phyloP scores from a whole-genome alignment of 2,329 filamentous ascomycete species.

The Cladophialophora yegresii region DNA sequence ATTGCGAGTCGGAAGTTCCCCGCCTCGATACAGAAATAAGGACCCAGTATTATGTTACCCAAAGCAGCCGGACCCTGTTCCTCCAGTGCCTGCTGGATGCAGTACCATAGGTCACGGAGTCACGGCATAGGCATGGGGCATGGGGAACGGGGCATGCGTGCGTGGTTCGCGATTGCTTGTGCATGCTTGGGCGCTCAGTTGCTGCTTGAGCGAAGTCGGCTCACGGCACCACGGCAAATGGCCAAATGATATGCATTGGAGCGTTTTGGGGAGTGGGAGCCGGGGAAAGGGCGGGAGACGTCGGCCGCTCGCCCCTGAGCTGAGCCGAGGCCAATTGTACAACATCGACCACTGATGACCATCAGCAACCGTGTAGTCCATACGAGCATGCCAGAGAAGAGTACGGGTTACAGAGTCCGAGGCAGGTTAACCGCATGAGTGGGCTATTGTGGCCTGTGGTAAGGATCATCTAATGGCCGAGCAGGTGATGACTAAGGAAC shows the following conservation, averaged over 20 bases:
- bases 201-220: neutral
- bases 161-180: neutral
- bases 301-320: neutral
- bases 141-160: neutral
- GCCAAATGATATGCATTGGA: neutral
- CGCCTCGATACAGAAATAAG: neutral
- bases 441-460: too few species aligned
- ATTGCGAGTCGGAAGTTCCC: neutral
- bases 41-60: neutral
- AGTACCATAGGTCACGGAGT: neutral
- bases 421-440: too few species aligned
- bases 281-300: neutral
- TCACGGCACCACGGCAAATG: neutral
- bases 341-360: too few species aligned
- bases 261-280: neutral
- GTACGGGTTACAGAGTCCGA: too few species aligned
- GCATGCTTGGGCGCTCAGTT: neutral
- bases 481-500: neutral
- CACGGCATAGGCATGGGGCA: neutral
- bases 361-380: too few species aligned
- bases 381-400: neutral
- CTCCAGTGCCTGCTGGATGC: neutral
- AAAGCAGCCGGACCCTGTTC: neutral
- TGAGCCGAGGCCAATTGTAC: neutral
- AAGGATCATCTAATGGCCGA: neutral